phyloP scores from a whole-genome alignment of 2,329 filamentous ascomycete genomes.

The Fusarium oligoseptatum region DNA sequence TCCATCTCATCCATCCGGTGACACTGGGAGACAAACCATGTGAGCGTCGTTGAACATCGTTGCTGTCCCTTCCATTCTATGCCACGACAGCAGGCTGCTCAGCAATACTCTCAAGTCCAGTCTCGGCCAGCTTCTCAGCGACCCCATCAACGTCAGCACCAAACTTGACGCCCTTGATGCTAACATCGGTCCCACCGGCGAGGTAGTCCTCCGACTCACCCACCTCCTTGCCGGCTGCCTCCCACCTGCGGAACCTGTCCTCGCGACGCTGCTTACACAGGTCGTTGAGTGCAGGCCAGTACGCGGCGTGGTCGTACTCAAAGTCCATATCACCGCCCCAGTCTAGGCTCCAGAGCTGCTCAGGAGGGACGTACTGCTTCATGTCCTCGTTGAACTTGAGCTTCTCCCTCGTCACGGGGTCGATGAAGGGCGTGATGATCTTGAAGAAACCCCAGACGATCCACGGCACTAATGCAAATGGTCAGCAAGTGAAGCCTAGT shows the following conservation, averaged over 20 bases:
- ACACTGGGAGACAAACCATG: neutral
- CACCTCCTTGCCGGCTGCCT: conserved; percentile 81
- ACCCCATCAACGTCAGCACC: conserved; percentile 31
- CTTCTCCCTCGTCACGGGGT: conserved; percentile 92
- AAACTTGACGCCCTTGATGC: conserved; percentile 52
- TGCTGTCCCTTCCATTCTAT: conserved; percentile 10
- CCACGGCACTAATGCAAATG: conserved; percentile 77
- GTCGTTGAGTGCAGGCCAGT: conserved; percentile 88
- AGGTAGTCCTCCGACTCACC: conserved; percentile 92
- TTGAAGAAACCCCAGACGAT: conserved; percentile 96
- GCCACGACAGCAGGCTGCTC: conserved; percentile 40
- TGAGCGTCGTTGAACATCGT: neutral
- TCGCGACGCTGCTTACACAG: conserved; percentile 76
- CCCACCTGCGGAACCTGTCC: conserved; percentile 78
- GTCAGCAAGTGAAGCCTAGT: neutral
- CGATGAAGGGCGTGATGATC: conserved; percentile 94
- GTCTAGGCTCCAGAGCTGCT: conserved; percentile 85
- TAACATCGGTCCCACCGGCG: conserved; percentile 67
- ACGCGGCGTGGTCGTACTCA: conserved; percentile 87
- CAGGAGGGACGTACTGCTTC: conserved; percentile 80
- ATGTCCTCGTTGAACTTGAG: conserved; percentile 98
- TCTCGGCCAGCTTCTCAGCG: conserved; percentile 47
- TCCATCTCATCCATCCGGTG: neutral
- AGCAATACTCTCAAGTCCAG: conserved; percentile 37
- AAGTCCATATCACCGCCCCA: conserved; percentile 85